phyloP scores from a whole-genome alignment of 2,329 filamentous ascomycete genomes.

The Colletotrichum sp. region DNA sequence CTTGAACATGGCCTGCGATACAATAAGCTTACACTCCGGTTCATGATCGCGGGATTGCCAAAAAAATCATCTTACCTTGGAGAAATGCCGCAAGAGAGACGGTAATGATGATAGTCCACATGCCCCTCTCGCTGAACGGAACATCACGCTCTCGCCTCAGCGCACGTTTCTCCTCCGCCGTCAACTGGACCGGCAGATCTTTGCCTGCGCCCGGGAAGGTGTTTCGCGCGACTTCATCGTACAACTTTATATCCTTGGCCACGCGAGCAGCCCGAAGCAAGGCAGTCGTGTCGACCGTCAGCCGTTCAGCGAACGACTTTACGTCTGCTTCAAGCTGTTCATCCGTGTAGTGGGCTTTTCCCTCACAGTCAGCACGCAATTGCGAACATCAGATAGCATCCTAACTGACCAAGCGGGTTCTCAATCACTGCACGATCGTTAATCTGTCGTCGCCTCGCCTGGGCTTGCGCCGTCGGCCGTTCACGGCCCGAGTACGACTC shows the following conservation, averaged over 20 bases:
- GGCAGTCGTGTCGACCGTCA: conserved; percentile 33
- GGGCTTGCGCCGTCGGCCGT: conserved; percentile 26
- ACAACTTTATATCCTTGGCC: conserved; percentile 42
- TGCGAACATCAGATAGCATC: not conserved
- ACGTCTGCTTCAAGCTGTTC: conserved; percentile 42
- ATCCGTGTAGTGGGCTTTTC: conserved; percentile 40
- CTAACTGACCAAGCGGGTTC: conserved; percentile 35
- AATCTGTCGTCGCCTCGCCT: conserved; percentile 30
- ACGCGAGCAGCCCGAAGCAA: conserved; percentile 44
- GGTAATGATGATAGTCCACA: conserved; percentile 44
- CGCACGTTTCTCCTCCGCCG: conserved; percentile 39
- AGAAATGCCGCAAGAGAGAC: conserved; percentile 49
- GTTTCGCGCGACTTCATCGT: conserved; percentile 40
- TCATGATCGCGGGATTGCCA: not conserved
- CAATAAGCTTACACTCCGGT: not conserved
- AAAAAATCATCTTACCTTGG: conserved; percentile 32
- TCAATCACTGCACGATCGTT: conserved; percentile 41
- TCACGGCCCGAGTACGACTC: conserved; percentile 22
- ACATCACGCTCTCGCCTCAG: conserved; percentile 42
- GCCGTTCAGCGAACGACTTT: conserved; percentile 31
- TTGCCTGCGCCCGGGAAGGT: conserved; percentile 23
- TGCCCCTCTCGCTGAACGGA: conserved; percentile 42
- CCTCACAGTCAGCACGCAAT: not conserved
- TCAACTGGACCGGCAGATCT: conserved; percentile 35
- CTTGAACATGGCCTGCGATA: conserved; percentile 41